phyloP scores from a whole-genome alignment of 2,329 filamentous ascomycete species.

The Ascochyta clinopodiicola region DNA sequence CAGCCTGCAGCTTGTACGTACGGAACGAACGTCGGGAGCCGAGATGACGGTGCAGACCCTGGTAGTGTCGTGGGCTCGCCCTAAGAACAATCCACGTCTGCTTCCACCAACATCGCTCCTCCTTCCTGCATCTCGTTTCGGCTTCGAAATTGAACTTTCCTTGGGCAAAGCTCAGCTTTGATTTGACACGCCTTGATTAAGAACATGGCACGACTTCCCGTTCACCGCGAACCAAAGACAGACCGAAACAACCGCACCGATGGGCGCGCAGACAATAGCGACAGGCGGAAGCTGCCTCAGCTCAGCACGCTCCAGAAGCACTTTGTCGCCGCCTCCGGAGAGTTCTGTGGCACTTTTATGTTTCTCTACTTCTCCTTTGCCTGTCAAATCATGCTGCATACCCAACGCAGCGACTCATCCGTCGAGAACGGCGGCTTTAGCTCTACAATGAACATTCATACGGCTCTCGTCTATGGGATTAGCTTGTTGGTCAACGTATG shows the following conservation, averaged over 20 bases:
- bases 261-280: background rate
- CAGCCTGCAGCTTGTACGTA: background rate
- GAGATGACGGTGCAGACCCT: background rate
- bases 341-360: conserved; percentile 43
- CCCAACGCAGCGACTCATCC: conserved; percentile 24
- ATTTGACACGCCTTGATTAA: background rate
- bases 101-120: background rate
- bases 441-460: conserved; percentile 33
- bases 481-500: conserved; percentile 41
- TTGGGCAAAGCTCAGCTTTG: background rate
- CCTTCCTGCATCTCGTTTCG: background rate
- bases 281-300: conserved; percentile 1
- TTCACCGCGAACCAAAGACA: background rate
- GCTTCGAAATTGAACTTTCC: background rate
- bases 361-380: conserved; percentile 42
- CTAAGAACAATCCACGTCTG: background rate
- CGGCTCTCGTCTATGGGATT: conserved; percentile 40
- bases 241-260: background rate
- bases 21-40: background rate
- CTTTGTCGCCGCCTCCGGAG: conserved; percentile 35
- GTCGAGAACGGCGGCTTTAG: conserved; percentile 23
- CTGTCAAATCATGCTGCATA: conserved; percentile 35
- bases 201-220: background rate
- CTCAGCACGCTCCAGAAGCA: conserved; percentile 24
- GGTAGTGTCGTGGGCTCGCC: background rate